phyloP scores from a whole-genome alignment of 2,329 filamentous ascomycete genomes.

The Aaosphaeria pasadenensis region DNA sequence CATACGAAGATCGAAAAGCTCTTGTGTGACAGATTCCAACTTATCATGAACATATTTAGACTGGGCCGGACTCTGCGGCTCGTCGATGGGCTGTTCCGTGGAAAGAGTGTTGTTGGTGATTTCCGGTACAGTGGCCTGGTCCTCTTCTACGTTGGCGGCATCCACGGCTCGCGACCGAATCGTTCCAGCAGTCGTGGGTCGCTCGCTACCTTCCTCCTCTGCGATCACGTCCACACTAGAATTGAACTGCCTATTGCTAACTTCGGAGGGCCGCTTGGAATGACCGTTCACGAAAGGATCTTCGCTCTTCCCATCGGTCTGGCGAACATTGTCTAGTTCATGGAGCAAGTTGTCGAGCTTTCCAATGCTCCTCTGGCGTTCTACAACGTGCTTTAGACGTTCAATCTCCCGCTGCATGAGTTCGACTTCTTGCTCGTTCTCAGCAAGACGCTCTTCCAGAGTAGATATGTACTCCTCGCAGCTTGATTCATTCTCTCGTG shows the following conservation, averaged over 20 bases:
- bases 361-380: conserved; percentile 90
- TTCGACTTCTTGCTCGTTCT: conserved; percentile 93
- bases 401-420: conserved; percentile 97
- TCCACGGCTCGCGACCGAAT: conserved; percentile 1
- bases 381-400: conserved; percentile 88
- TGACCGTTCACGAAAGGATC: conserved; percentile 34
- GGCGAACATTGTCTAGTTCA: conserved; percentile 69
- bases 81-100: conserved; percentile 34
- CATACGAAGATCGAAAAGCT: conserved; percentile 83
- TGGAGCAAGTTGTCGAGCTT: conserved; percentile 90
- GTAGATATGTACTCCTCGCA: conserved; percentile 98
- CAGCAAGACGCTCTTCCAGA: conserved; percentile 88
- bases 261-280: conserved; percentile 19
- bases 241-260: conserved; percentile 27
- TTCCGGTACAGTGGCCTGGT: conserved; percentile 9
- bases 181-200: conserved; percentile 25
- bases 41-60: conserved; percentile 87
- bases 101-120: conserved; percentile 15
- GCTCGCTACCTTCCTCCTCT: conserved; percentile 33
- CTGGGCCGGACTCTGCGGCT: conserved; percentile 70
- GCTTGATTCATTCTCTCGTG: conserved; percentile 84
- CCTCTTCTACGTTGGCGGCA: background rate
- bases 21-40: conserved; percentile 84
- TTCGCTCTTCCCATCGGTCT: conserved; percentile 32
- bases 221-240: conserved; percentile 34